phyloP scores from a whole-genome alignment of 2,329 filamentous ascomycete species.

The Xylariaceae sp. region DNA sequence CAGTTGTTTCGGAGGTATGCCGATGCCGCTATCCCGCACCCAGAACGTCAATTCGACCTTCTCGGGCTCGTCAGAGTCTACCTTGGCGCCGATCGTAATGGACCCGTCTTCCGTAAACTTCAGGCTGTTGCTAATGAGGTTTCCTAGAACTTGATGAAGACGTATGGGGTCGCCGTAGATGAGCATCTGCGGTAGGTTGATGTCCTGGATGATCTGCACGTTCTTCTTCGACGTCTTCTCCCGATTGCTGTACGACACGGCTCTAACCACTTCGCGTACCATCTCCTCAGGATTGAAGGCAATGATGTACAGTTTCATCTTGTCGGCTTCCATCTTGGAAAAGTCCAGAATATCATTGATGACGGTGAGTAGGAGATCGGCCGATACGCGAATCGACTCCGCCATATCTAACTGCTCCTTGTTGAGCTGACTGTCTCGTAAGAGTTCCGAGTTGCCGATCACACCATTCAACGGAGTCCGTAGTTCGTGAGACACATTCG shows the following conservation, averaged over 20 bases:
- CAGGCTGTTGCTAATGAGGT: slow-evolving; percentile 86
- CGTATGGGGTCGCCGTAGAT: slow-evolving; percentile 63
- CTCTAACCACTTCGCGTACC: slow-evolving; percentile 61
- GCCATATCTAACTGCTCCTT: slow-evolving; percentile 78
- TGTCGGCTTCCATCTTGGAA: slow-evolving; percentile 85
- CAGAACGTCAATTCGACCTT: slow-evolving; percentile 74
- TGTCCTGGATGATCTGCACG: slow-evolving; percentile 62
- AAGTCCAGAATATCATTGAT: slow-evolving; percentile 97
- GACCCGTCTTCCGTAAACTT: slow-evolving; percentile 88
- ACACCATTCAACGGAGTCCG: slow-evolving; percentile 81
- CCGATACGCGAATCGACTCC: slow-evolving; percentile 79
- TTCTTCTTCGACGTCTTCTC: slow-evolving; percentile 58
- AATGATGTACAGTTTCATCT: slow-evolving; percentile 73
- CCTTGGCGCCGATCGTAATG: slow-evolving; percentile 73
- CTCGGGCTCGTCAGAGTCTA: slow-evolving; percentile 65
- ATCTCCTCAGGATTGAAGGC: slow-evolving; percentile 63
- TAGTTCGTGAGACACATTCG: slow-evolving; percentile 75
- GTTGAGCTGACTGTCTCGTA: slow-evolving; percentile 69
- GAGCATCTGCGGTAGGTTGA: slow-evolving; percentile 69
- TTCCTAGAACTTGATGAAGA: slow-evolving; percentile 66
- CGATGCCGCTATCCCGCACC: slow-evolving; percentile 86
- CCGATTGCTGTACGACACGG: slow-evolving; percentile 60
- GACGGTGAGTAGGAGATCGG: slow-evolving; percentile 80
- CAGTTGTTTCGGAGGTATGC: slow-evolving; percentile 76
- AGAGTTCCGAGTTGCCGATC: slow-evolving; percentile 80